Base-by-base conservation (phyloP, 1,139 yeast genomes). In the Eremothecium gossypii region DNA sequence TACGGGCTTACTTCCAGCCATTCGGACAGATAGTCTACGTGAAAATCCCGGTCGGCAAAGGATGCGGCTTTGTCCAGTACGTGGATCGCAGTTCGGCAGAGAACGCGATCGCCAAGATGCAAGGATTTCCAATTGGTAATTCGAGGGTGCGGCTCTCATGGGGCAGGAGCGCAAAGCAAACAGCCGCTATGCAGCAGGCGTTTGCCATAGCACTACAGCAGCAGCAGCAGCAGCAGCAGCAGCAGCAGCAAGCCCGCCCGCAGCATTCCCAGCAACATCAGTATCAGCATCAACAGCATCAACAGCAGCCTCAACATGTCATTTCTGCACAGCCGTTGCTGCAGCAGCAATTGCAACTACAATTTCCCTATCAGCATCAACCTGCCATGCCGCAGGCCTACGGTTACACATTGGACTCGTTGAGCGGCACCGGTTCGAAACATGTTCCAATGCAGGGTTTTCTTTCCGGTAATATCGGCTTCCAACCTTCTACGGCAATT, bases 31-130 rank as follows among this genome's bases (percentile, higher is more conserved):
- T 89, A 49, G 75, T 81, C 43, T 86, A 83, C 55, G 91, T 87
- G 41, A 85, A 86, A 60, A 84, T 87, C 40, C 96, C 96, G 8
- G 79, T 82, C 4, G 95, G 95, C 11, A 87, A 87, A 60, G 93
- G 93, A 44, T 87, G 96, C 65, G 97, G 96, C 1, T 89, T 87
- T 66, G 89, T 87, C 44, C 93, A 84, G 61, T 87, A 79, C 59
- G 73, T 79, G 27, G 74, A 77, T 33, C 72, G 94, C 45, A 81
- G 79, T 49, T 83, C 86, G 50, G 96, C 96, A 0, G 96, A 87
- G 61, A 79, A 79, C 40, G 95, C 96, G 10, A 86, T 87, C 50
- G 76, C 82, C 36, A 84, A 84, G 41, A 83, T 89, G 95, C 95
- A 87, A 65, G 96, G 96, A 3, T 87, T 80, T 57, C 79, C 87